A percentile compares a stretch with the other conserved stretches of the same genome.
Evolutionary conservation across 371 early-diverging fungal genomes (phyloP).

Genomic region (Mucor sp.): DNA sequence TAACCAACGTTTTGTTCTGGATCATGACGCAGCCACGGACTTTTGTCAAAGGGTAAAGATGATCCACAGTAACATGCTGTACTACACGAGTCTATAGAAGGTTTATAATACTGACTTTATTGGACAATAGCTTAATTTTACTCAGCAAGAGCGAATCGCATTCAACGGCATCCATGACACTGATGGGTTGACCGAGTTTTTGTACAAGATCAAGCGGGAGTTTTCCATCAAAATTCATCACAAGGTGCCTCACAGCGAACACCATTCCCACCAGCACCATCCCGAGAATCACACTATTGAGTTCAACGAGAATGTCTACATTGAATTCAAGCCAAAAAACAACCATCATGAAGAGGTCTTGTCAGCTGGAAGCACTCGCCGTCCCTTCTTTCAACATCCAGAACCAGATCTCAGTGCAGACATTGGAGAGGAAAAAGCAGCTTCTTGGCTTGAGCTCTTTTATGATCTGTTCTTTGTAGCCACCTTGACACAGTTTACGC

Average conservation of each 20-base stretch:
- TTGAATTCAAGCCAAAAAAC: slow-evolving; percentile 48
- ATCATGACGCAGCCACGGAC: slow-evolving; percentile 35
- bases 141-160: slow-evolving; percentile 44
- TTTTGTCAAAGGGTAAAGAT: slow-evolving; percentile 34
- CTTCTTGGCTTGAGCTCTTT: slow-evolving; percentile 58
- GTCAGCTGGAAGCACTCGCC: slow-evolving; percentile 31
- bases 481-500: slow-evolving; percentile 60
- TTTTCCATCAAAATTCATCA: slow-evolving; percentile 61
- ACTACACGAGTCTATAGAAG: background rate
- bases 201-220: slow-evolving; percentile 54
- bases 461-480: slow-evolving; percentile 65
- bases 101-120: background rate
- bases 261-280: background rate
- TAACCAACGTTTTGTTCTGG: slow-evolving; percentile 45
- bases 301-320: slow-evolving; percentile 45
- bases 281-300: slow-evolving; percentile 40
- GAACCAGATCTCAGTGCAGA: slow-evolving; percentile 55
- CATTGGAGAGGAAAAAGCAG: slow-evolving; percentile 54
- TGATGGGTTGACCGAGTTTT: slow-evolving; percentile 53
- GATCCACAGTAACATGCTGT: background rate
- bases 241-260: slow-evolving; percentile 25
- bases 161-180: slow-evolving; percentile 60
- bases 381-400: slow-evolving; percentile 52
- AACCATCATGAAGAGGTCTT: slow-evolving; percentile 13
- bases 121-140: slow-evolving; percentile 40